Evolutionary conservation across 176 grass and related monocot genomes (phyloP), one percentile per base, ranked within the genome.

Genomic region (Musa troglodytarum): DNA sequence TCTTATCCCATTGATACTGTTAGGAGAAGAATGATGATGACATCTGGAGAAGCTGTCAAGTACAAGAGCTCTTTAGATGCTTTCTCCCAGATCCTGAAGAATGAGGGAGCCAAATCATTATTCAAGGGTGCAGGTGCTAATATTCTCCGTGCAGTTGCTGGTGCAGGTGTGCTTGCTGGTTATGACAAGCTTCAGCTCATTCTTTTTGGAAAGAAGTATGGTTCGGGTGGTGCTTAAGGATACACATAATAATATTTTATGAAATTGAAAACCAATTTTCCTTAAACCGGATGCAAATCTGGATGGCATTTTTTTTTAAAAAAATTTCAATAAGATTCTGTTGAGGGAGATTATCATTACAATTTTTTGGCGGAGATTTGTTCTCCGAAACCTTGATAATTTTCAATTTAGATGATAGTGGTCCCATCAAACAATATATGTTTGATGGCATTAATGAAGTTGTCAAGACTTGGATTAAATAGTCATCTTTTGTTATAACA

Each of bases 1-100:
- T 96, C 92, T 14, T 96, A 96, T 79, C 92, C 92, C 21, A 84
- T 92, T 51, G 92, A 96, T 63, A 96, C 92, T 0, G 89, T 96
- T 81, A 89, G 92, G 49, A 96, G 92, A 89, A 81, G 92, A 66
- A 96, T 96, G 92, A 96, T 96, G 92, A 96, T 96, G 92, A 96
- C 92, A 6, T 96, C 92, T 11, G 92, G 92, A 54, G 92, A 92
- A 52, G 87, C 87, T 0, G 92, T 96, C 54, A 92, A 96, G 82
- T 96, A 96, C 89, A 96, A 89, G 72, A 89, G 87, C 82, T 96
- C 92, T 14, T 6, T 96, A 23, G 89, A 96, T 14, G 89, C 89
- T 1, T 92, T 96, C 54, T 15, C 71, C 19, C 92, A 96, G 72
- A 96, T 96, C 29, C 82, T 96, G 68, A 85, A 86, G 69, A 96